Evolutionary conservation across 495 filamentous ascomycete genomes (phyloP), one percentile per base, ranked within the genome.

Genomic region (Trichodelitschia bisporula): DNA sequence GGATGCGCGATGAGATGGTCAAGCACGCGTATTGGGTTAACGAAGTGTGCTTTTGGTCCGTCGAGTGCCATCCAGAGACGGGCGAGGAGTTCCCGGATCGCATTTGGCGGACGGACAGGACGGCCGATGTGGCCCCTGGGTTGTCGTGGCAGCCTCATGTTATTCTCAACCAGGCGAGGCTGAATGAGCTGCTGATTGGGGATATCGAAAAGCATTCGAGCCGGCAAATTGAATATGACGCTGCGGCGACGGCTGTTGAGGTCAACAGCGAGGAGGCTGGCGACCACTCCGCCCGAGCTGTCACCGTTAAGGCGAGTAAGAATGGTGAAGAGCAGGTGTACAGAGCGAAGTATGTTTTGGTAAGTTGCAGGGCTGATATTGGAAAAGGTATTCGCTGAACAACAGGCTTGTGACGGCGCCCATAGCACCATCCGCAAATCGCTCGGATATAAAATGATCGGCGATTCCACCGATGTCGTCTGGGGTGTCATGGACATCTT

Each of bases 401-500:
- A 16, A 26, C 21, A 73, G 63, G 77, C 66, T 4, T 77, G 73
- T 38, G 78, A 89, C 49, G 78, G 78, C 9, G 75, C 78, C 18
- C 72, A 80, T 43, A 76, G 69, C 42, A 48, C 50, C 19, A 56
- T 80, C 15, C 63, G 78, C 23, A 62, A 58, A 37, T 59, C 63
- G 0, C 61, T 89, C 14, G 72, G 72, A 2, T 66, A 64, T 43
- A 56, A 58, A 23, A 72, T 89, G 68, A 39, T 72, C 2, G 78
- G 77, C 12, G 76, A 89, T 42, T 69, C 58, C 40, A 70, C 56
- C 19, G 74, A 84, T 46, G 57, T 69, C 18, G 61, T 75, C 28
- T 78, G 71, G 71, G 79, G 80, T 36, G 79, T 89, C 10, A 73
- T 86, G 68, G 80, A 91, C 36, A 58, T 77, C 36, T 63, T 73